These are phyloP conservation scores for Coffea eugenioides DNA, from an alignment of 257 asterid species.

Conservation along the genomic window DNA sequence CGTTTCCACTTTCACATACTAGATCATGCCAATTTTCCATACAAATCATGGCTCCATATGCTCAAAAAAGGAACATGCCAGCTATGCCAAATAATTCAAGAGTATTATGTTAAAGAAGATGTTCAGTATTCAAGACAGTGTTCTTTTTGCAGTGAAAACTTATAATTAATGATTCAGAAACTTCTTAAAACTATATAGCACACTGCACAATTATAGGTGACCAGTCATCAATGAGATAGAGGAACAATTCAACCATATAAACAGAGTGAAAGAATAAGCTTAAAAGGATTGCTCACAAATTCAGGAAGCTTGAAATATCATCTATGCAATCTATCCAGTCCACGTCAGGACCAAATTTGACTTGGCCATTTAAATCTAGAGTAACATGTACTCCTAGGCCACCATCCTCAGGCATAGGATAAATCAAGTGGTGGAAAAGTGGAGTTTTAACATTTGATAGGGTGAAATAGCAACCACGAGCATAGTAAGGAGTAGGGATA, in stretches of 20 bases:
- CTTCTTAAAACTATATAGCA: neutral
- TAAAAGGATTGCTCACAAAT: slow-evolving; percentile 49
- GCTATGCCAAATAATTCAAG: neutral
- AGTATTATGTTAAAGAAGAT: neutral
- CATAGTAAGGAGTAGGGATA: slow-evolving; percentile 57
- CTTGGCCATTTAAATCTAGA: slow-evolving; percentile 76
- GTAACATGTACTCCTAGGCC: slow-evolving; percentile 97
- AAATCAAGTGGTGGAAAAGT: slow-evolving; percentile 71
- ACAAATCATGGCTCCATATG: neutral
- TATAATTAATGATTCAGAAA: neutral
- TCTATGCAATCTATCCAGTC: slow-evolving; percentile 80
- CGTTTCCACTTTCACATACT: neutral
- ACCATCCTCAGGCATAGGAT: slow-evolving; percentile 93
- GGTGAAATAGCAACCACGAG: slow-evolving; percentile 89
- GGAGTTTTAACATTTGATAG: slow-evolving; percentile 44
- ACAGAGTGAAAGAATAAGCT: neutral
- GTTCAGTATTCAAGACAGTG: neutral
- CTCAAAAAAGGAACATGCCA: neutral
- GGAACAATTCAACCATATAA: neutral
- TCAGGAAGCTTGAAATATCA: slow-evolving; percentile 63
- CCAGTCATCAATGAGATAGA: neutral
- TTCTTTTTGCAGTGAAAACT: neutral
- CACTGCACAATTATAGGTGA: neutral
- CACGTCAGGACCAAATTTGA: slow-evolving; percentile 91
- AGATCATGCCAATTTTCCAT: neutral